A percentile compares a stretch with the other conserved stretches of the same genome.
Evolutionary conservation across 2,329 filamentous ascomycete species (phyloP).

Genomic region (Ophiostoma australiae): DNA sequence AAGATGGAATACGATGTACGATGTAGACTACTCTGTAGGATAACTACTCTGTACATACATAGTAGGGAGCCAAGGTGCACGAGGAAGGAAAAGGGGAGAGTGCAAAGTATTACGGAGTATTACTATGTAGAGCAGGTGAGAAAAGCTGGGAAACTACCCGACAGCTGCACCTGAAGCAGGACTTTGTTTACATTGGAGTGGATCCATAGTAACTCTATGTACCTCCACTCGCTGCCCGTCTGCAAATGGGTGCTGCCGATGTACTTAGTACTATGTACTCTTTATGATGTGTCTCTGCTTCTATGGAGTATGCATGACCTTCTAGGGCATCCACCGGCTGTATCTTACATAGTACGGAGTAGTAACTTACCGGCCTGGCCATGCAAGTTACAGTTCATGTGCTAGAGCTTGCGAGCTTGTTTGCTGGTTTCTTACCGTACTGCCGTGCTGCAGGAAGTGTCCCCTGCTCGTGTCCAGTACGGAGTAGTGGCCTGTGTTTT

Average conservation of each 20-base stretch:
- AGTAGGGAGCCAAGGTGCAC: not conserved
- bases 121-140: not conserved
- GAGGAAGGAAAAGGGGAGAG: not conserved
- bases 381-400: not conserved
- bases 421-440: not conserved
- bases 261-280: no score
- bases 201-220: conserved; percentile 13
- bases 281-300: not conserved
- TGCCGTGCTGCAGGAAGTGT: not conserved
- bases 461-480: conserved; percentile 2
- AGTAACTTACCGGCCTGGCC: no score
- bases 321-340: not conserved
- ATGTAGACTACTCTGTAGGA: no score
- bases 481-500: conserved; percentile 11
- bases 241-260: no score
- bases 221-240: not conserved
- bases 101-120: no score
- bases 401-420: not conserved
- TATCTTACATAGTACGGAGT: no score
- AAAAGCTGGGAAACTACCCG: conserved; percentile 12
- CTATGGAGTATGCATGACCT: not conserved
- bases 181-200: conserved; percentile 21
- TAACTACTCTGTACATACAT: no score
- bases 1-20: no score
- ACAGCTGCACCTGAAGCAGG: conserved; percentile 14